Evolutionary conservation across 768 basidiomycete genomes (phyloP).

Genomic region (Trametes villosa): DNA sequence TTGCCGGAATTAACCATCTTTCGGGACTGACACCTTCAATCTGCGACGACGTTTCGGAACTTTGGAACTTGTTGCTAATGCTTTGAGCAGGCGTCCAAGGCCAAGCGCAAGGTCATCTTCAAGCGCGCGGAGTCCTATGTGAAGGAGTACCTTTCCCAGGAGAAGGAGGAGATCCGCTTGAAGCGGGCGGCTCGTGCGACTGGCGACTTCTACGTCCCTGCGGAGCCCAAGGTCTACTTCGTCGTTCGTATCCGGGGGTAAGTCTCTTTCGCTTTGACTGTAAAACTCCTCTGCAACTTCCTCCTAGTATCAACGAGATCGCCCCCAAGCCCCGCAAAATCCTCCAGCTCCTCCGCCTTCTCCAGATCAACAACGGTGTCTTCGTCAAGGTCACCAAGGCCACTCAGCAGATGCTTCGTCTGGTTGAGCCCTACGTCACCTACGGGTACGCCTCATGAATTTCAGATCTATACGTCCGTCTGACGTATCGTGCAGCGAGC

Average conservation of each 20-base stretch:
- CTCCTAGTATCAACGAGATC: constrained; percentile 94
- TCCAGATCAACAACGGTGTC: constrained; percentile 99
- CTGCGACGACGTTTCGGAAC: not conserved
- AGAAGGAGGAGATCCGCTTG: constrained; percentile 95
- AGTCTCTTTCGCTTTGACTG: constrained; percentile 37
- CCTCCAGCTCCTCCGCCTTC: constrained; percentile 94
- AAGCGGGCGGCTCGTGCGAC: constrained; percentile 90
- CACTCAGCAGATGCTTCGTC: constrained; percentile 96
- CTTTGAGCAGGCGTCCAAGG: constrained; percentile 71
- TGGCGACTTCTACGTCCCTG: constrained; percentile 97
- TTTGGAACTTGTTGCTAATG: not conserved
- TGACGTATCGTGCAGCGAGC: constrained; percentile 59
- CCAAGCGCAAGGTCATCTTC: constrained; percentile 97
- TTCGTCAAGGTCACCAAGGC: constrained; percentile 97
- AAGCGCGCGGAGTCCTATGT: constrained; percentile 99
- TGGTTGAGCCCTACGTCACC: constrained; percentile 96
- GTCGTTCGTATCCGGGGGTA: constrained; percentile 97
- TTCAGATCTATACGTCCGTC: not conserved
- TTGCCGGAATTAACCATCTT: constrained; percentile 94
- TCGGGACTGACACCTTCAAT: constrained; percentile 72
- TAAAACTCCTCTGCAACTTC: not conserved
- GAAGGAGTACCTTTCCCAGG: constrained; percentile 91
- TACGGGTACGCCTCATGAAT: constrained; percentile 71
- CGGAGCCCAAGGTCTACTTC: constrained; percentile 96
- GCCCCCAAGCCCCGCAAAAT: constrained; percentile 99